Base-by-base conservation (phyloP, 768 basidiomycete genomes). In the Chalciporus sphaerocephalus region DNA sequence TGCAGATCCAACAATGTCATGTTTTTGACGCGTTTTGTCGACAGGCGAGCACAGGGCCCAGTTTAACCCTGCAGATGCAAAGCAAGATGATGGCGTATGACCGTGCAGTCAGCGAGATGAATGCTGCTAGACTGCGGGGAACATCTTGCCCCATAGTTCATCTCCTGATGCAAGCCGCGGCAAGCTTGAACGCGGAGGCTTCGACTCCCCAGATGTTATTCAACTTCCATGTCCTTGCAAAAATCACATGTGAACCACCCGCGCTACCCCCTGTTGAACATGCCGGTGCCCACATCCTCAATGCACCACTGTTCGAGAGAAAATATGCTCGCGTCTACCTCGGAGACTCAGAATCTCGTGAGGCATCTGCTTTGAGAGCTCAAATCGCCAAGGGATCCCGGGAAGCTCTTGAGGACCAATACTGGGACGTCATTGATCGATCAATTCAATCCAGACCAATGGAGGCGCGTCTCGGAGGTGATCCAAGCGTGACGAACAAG, bases 31-130 rank as follows among this genome's bases (percentile, higher is more conserved):
- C 32, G 10, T 38, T 21, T 17, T 20, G 6, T 46, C 32, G 38
- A 10, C 49, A 75, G 69, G 61, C 74, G 35, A 69, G 70, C 44
- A 66, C 72, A 1, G 69, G 74, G 1, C 81, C 85, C 1, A 80
- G 74, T 48, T 67, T 84, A 17, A 80, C 75, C 12, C 64, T 88
- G 32, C 87, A 90, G 59, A 87, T 87, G 85, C 92, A 94, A 65
- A 82, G 78, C 66, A 90, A 89, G 68, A 93, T 97, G 93, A 91
- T 97, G 87, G 84, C 82, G 11, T 99, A 97, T 63, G 89, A 94
- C 70, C 80, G 81, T 38, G 83, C 88, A 24, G 72, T 97, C 34
- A 72, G 78, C 6, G 81, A 89, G 18, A 70, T 97, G 40, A 93
- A 96, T 69, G 66, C 73, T 30, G 79, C 87, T 1, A 73, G 92